A percentile compares a stretch with the other conserved stretches of the same genome.
phyloP scores from a whole-genome alignment of 1,139 yeast genomes.

The Yamadazyma diospyri region DNA sequence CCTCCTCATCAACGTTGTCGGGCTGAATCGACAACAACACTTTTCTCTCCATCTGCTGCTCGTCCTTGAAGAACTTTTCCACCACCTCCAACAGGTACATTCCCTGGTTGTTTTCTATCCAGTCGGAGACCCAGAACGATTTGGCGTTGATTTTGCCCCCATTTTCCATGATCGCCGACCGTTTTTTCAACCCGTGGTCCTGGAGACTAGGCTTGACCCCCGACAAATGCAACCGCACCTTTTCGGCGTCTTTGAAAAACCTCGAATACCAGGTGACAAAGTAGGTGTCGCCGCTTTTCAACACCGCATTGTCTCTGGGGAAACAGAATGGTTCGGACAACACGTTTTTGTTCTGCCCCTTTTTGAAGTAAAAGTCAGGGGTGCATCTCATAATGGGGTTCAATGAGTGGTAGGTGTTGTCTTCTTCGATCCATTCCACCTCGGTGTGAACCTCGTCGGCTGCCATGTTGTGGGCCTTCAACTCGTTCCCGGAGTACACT shows the following conservation, averaged over 20 bases:
- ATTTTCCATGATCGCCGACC: constrained; percentile 32
- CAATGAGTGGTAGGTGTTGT: constrained; percentile 60
- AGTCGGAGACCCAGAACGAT: constrained; percentile 65
- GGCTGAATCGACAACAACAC: constrained; percentile 69
- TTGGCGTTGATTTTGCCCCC: constrained; percentile 39
- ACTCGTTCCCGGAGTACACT: constrained; percentile 52
- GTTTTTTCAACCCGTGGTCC: constrained; percentile 54
- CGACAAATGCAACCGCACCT: constrained; percentile 66
- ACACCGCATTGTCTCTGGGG: constrained; percentile 58
- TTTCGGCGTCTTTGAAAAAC: constrained; percentile 49
- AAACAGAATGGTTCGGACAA: constrained; percentile 77
- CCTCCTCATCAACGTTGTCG: constrained; percentile 59
- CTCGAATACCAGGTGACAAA: constrained; percentile 79
- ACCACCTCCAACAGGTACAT: constrained; percentile 55
- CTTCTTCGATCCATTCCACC: constrained; percentile 57
- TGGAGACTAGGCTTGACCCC: constrained; percentile 53
- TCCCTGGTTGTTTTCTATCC: constrained; percentile 68
- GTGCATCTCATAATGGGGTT: constrained; percentile 84
- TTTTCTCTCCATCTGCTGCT: constrained; percentile 44
- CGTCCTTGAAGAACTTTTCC: constrained; percentile 53
- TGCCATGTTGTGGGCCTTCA: constrained; percentile 69
- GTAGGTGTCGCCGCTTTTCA: constrained; percentile 59
- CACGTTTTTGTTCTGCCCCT: constrained; percentile 56
- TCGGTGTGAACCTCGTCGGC: constrained; percentile 56
- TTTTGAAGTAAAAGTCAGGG: constrained; percentile 66